Conservation (phyloP, 129 eudicot species). For the Cynara cardunculus region DNA sequence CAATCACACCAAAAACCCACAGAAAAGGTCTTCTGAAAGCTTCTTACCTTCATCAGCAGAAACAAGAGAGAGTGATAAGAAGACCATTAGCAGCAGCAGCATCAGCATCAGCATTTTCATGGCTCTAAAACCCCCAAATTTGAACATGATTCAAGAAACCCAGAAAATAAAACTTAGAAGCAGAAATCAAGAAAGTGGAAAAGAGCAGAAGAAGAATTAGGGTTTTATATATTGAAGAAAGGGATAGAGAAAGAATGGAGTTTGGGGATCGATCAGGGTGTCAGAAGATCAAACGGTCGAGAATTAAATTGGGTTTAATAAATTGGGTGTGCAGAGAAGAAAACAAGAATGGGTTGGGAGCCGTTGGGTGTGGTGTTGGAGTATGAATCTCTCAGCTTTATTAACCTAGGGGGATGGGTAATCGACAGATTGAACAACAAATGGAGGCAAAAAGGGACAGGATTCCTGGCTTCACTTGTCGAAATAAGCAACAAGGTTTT, state of each 20-base stretch:
- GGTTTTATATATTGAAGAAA: slow-evolving; percentile 26
- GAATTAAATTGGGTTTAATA: neutral
- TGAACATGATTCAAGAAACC: slow-evolving; percentile 15
- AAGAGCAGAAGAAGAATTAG: slow-evolving; percentile 21
- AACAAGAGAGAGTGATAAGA: slow-evolving; percentile 14
- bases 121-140: slow-evolving; percentile 13
- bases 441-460: slow-evolving; percentile 18
- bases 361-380: no score
- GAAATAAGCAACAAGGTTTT: slow-evolving; percentile 22
- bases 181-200: slow-evolving; percentile 11
- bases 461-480: slow-evolving; percentile 35
- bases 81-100: neutral
- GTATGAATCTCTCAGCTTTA: neutral
- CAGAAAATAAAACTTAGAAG: neutral
- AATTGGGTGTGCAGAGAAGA: slow-evolving; percentile 14
- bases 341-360: slow-evolving; percentile 16
- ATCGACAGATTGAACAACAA: slow-evolving; percentile 7
- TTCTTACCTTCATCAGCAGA: slow-evolving; percentile 34
- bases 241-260: slow-evolving; percentile 12
- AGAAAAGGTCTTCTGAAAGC: slow-evolving; percentile 1
- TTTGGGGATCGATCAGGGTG: slow-evolving; percentile 17
- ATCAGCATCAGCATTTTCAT: neutral
- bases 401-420: slow-evolving; percentile 25
- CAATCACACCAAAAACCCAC: neutral
- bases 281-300: slow-evolving; percentile 39